phyloP scores from a whole-genome alignment of 176 grass and related monocot genomes.

The Oryza officinalis region DNA sequence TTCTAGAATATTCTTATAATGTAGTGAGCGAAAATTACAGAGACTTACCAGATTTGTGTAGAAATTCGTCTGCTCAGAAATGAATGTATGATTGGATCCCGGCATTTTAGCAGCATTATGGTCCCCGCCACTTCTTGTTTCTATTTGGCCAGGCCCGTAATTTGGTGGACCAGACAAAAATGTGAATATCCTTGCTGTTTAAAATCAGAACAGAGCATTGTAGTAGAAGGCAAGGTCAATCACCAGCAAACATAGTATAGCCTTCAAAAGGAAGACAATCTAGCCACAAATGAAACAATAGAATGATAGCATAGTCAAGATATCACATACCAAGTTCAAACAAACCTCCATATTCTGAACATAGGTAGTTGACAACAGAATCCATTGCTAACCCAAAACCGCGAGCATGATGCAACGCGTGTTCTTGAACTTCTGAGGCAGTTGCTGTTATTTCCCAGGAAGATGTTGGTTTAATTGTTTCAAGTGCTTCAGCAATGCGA shows the following conservation, averaged over 20 bases:
- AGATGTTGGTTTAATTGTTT: conserved; percentile 72
- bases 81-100: conserved; percentile 55
- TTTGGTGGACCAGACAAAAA: conserved; percentile 94
- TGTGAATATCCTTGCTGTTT: conserved; percentile 87
- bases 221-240: conserved; percentile 13
- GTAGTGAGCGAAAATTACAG: conserved; percentile 25
- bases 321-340: conserved; percentile 73
- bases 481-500: conserved; percentile 72
- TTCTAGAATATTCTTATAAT: conserved; percentile 39
- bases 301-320: conserved; percentile 16
- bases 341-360: conserved; percentile 70
- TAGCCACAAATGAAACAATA: conserved; percentile 30
- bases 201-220: conserved; percentile 29
- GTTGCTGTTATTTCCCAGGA: conserved; percentile 74
- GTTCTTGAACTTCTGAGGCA: conserved; percentile 59
- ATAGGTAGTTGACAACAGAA: conserved; percentile 74
- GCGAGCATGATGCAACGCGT: conserved; percentile 57
- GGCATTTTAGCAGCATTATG: conserved; percentile 60
- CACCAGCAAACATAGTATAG: conserved; percentile 1
- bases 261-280: conserved; percentile 10
- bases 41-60: conserved; percentile 87
- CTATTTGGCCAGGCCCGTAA: conserved; percentile 80
- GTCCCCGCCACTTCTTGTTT: conserved; percentile 55
- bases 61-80: conserved; percentile 76
- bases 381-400: conserved; percentile 82